Conservation (phyloP, 805 yeast species). For the Suhomyces sp. region DNA sequence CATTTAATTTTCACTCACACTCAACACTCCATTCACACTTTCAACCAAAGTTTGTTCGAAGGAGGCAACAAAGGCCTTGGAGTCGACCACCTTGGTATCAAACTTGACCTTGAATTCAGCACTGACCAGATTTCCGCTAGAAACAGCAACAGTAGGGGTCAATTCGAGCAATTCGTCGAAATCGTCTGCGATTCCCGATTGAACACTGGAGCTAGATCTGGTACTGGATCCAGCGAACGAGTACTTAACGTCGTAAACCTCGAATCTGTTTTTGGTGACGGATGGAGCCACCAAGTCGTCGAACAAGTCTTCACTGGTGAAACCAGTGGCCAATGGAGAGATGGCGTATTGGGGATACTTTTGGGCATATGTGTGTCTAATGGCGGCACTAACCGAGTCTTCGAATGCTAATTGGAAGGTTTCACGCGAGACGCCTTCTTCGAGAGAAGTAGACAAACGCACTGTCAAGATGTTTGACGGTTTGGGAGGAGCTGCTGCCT, state of each 20-base stretch:
- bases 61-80: slow-evolving; percentile 34
- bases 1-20: slow-evolving; percentile 1
- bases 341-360: slow-evolving; percentile 38
- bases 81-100: slow-evolving; percentile 32
- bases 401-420: slow-evolving; percentile 33
- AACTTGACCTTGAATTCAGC: slow-evolving; percentile 36
- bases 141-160: slow-evolving; percentile 9
- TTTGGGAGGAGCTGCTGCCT: slow-evolving; percentile 18
- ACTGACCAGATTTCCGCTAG: slow-evolving; percentile 17
- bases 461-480: slow-evolving; percentile 30
- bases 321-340: slow-evolving; percentile 28
- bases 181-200: slow-evolving; percentile 10
- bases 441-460: slow-evolving; percentile 26
- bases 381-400: slow-evolving; percentile 27
- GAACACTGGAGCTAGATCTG: background rate
- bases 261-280: slow-evolving; percentile 35
- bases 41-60: slow-evolving; percentile 35
- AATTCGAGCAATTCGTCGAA: slow-evolving; percentile 39
- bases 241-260: slow-evolving; percentile 29
- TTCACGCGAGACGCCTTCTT: slow-evolving; percentile 23
- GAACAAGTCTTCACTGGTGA: slow-evolving; percentile 28
- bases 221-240: slow-evolving; percentile 17
- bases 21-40: slow-evolving; percentile 3
- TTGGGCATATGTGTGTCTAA: slow-evolving; percentile 29
- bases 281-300: slow-evolving; percentile 40